Percentiles rank a stretch among this genome's conserved stretches.
phyloP scores from a whole-genome alignment of 768 basidiomycete genomes.

The Agaricus bisporus region DNA sequence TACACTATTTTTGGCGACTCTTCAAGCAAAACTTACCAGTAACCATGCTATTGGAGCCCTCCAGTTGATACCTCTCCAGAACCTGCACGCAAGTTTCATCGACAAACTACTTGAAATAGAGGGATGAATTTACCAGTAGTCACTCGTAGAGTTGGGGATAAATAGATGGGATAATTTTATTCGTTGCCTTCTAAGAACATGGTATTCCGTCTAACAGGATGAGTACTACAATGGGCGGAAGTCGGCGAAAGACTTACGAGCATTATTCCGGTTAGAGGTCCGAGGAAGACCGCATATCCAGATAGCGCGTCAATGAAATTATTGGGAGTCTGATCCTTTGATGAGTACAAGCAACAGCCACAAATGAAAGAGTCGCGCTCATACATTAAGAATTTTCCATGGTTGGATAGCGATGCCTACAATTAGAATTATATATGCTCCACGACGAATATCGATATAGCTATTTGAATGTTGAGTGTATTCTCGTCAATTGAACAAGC shows the following conservation, averaged over 20 bases:
- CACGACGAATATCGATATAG: conserved; percentile 24
- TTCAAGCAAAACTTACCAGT: conserved; percentile 13
- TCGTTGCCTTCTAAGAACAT: conserved; percentile 18
- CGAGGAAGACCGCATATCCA: conserved; percentile 25
- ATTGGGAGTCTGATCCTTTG: conserved; percentile 12
- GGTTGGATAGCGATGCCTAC: conserved; percentile 24
- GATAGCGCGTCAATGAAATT: conserved; percentile 26
- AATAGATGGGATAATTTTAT: conserved; percentile 24
- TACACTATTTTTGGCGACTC: neutral
- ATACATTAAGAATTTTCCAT: conserved; percentile 25
- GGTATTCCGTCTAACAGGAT: conserved; percentile 19
- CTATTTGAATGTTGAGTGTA: neutral
- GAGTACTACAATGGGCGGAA: neutral
- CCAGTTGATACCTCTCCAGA: conserved; percentile 17
- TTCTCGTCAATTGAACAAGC: neutral
- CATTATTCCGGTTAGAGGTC: conserved; percentile 27
- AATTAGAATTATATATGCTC: conserved; percentile 23
- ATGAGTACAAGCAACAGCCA: neutral
- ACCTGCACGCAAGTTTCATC: neutral
- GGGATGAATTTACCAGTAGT: conserved; percentile 20
- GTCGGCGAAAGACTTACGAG: conserved; percentile 13
- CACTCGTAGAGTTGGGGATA: conserved; percentile 17
- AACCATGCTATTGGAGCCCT: conserved; percentile 20
- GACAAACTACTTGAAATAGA: too few relatives aligned
- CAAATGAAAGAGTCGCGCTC: neutral